A percentile compares a stretch with the other conserved stretches of the same genome.
Evolutionary conservation across 139 green algal species (phyloP).

Genomic region (Closterium sp.): DNA sequence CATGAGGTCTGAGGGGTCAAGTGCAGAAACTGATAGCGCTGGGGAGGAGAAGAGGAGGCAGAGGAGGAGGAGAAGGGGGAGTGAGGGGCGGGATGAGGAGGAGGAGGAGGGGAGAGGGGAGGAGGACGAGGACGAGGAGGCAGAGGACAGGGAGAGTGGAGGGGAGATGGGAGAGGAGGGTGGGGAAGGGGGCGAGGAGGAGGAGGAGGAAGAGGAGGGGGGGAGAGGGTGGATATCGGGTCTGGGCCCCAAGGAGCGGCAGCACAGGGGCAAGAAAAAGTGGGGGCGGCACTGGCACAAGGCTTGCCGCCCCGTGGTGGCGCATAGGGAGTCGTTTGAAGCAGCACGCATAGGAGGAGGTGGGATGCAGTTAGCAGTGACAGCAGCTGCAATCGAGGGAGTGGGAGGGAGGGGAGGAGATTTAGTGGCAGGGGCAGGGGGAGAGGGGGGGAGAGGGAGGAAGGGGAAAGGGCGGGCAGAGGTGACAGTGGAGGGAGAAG

Average conservation of each 20-base stretch:
- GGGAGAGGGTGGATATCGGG: conserved; percentile 14
- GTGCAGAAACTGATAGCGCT: not conserved
- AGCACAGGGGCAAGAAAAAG: not conserved
- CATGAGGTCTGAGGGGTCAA: not conserved
- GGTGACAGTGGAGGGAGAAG: conserved; percentile 1
- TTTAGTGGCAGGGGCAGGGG: not conserved
- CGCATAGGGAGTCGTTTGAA: not conserved
- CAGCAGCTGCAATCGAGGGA: not conserved
- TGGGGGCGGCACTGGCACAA: conserved; percentile 1
- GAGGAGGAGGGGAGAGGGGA: not conserved
- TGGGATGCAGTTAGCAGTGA: not conserved
- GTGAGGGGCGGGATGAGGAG: not conserved
- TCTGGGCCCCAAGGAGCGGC: conserved; percentile 10
- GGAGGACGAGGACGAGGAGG: not conserved
- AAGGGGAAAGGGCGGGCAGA: conserved; percentile 9
- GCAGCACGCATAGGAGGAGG: not conserved
- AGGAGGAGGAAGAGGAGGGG: conserved; percentile 19
- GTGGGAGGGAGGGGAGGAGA: not conserved
- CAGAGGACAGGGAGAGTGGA: not conserved
- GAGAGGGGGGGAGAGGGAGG: not conserved
- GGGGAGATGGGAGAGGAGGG: not conserved
- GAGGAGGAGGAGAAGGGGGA: not conserved
- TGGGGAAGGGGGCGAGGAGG: conserved; percentile 3
- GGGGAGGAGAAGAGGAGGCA: not conserved
- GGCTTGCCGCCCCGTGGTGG: not conserved